Evolutionary conservation across 106 monocot genomes (phyloP), one percentile per base, ranked within the genome.

Genomic region (Dioscorea alata): DNA sequence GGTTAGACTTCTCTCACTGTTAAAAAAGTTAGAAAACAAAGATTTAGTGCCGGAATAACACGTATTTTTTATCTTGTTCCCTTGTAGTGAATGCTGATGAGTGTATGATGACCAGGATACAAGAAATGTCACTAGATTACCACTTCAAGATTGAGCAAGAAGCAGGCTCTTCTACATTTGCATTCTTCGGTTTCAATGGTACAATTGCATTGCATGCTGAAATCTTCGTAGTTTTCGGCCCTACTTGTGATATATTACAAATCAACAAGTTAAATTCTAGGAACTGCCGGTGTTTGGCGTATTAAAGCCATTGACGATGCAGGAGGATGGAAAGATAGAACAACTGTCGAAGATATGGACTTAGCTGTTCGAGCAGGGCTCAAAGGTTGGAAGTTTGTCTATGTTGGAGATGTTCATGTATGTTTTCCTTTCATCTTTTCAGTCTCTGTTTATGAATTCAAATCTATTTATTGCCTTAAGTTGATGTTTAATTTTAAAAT

Each of bases 111-210:
- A 88, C 92, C 31, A 88, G 88, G 61, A 85, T 92, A 64, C 92
- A 92, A 67, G 88, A 92, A 71, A 92, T 92, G 74, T 88, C 88
- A 18, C 78, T 92, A 78, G 83, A 92, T 65, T 92, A 92, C 74
- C 91, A 92, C 77, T 92, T 92, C 70, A 92, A 92, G 78, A 80
- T 92, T 48, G 88, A 92, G 61, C 91, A 92, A 61, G 88, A 88
- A 68, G 72, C 85, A 0, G 91, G 91, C 14, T 91, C 91, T 23
- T 80, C 82, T 5, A 71, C 77, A 21, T 77, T 64, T 56, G 67
- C 79, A 13, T 92, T 92, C 74, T 92, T 92, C 51, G 91, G 91
- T 42, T 92, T 85, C 69, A 92, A 88, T 72, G 91, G 91, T 85
- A 71, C 54, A 54, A 24, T 23, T 23, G 23, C 22, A 28, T 48